Conservation (phyloP, 2,329 filamentous ascomycete species). For the Sporothrix humicola region DNA sequence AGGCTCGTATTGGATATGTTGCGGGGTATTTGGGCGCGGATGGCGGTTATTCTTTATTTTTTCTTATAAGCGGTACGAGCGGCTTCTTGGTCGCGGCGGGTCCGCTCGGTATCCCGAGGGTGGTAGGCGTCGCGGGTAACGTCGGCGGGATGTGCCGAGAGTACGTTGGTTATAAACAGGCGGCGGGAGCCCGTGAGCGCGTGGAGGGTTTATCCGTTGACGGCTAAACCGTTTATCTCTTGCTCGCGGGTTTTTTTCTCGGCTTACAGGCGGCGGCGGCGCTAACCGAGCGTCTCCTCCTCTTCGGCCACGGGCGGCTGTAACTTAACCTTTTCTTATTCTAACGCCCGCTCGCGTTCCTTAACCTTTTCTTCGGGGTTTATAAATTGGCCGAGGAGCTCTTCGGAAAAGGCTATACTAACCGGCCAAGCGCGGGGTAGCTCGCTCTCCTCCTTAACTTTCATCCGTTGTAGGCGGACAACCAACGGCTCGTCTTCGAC, state of each 20-base stretch:
- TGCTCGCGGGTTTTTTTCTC: slow-evolving; percentile 68
- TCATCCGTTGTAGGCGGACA: slow-evolving; percentile 68
- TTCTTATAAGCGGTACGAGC: slow-evolving; percentile 50
- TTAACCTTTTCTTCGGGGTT: slow-evolving; percentile 51
- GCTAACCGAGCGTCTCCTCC: slow-evolving; percentile 80
- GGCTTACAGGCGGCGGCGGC: slow-evolving; percentile 73
- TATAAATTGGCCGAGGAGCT: slow-evolving; percentile 70
- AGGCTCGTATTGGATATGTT: not conserved
- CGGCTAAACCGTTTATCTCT: slow-evolving; percentile 52
- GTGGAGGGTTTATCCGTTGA: slow-evolving; percentile 40
- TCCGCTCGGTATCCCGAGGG: slow-evolving; percentile 50
- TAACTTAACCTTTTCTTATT: slow-evolving; percentile 41
- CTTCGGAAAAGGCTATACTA: slow-evolving; percentile 69
- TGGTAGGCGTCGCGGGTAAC: slow-evolving; percentile 42
- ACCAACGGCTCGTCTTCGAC: slow-evolving; percentile 70
- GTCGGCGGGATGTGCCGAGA: slow-evolving; percentile 53
- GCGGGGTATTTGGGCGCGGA: slow-evolving; percentile 58
- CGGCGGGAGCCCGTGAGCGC: slow-evolving; percentile 46
- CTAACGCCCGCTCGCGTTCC: slow-evolving; percentile 44
- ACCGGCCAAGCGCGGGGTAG: slow-evolving; percentile 64
- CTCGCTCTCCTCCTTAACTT: slow-evolving; percentile 58
- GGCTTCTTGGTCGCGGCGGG: slow-evolving; percentile 50
- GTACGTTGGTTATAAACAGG: slow-evolving; percentile 66
- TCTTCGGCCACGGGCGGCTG: slow-evolving; percentile 52
- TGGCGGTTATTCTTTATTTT: slow-evolving; percentile 55